Evolutionary conservation across 495 filamentous ascomycete species (phyloP), one percentile per base, ranked within the genome.

Genomic region (Aspergillus homomorphus): DNA sequence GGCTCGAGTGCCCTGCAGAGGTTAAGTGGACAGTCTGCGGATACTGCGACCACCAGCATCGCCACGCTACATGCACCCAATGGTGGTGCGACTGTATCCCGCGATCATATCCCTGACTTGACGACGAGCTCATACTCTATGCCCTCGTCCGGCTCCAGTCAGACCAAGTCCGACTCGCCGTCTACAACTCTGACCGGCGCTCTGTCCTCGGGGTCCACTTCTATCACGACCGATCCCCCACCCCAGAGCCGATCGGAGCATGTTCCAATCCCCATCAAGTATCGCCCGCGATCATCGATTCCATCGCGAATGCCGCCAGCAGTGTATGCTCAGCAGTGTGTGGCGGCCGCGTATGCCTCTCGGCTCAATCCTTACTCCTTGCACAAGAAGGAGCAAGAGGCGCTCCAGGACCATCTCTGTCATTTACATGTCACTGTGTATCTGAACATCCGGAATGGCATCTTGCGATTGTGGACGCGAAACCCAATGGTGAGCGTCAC

Each of bases 361-460:
- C 82, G 94, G 51, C 80, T 99, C 4, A 91, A 93, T 61, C 94
- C 95, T 5, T 96, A 92, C 72, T 84, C 88, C 16, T 75, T 99
- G 16, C 92, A 97, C 72, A 79, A 78, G n/a, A 85, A 88, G 55
- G 94, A 99, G 68, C 92, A 96, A 69, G 69, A 81, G 59, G 82
- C 91, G 51, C 74, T 99, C 20, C 82, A 88, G 56, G 78, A 89
- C 41, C 85, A 94, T 69, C 84, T 99, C 57, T 95, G 87, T 67
- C 87, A 90, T 63, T 78, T 87, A 30, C 93, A 99, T 66, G 91
- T 98, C 54, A 96, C 94, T 10, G 87, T 89, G n/a, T 99, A 98
- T 70, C 74, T 99, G 28, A 97, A 96, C 72, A 96, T 99, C 58
- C 82, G 94, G 57, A 99, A 99, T 72, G 91, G 92, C 4, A 96